Conservation (phyloP, 1,139 yeast genomes). For the Ogataea hybrid region DNA sequence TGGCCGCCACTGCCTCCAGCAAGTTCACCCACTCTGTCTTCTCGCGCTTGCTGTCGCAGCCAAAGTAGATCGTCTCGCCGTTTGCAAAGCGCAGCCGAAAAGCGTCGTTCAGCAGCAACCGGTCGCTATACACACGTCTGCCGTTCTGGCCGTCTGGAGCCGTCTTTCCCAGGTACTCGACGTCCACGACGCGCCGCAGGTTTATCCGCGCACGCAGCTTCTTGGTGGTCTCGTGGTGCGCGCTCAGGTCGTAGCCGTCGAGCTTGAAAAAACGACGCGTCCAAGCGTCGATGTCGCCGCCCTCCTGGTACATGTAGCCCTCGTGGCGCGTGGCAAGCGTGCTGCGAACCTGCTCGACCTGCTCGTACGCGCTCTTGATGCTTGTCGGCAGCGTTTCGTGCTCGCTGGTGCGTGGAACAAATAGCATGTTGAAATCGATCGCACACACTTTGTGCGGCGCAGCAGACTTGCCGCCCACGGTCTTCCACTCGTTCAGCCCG, state of each 20-base stretch:
- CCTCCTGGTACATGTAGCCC: constrained; percentile 74
- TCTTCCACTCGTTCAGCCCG: constrained; percentile 83
- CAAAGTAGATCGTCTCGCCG: constrained; percentile 68
- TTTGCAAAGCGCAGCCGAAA: constrained; percentile 64
- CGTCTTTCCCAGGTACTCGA: constrained; percentile 48
- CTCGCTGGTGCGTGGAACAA: constrained; percentile 55
- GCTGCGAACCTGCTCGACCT: constrained; percentile 45
- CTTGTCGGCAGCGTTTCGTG: constrained; percentile 65
- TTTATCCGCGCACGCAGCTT: constrained; percentile 69
- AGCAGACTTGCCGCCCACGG: constrained; percentile 35
- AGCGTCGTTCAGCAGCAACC: constrained; percentile 57
- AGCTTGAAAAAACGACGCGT: constrained; percentile 63
- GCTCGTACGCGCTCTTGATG: constrained; percentile 55
- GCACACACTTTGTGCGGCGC: constrained; percentile 66
- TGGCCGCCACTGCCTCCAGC: constrained; percentile 54
- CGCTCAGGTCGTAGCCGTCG: constrained; percentile 58
- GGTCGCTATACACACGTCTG: constrained; percentile 58
- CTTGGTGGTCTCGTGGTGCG: constrained; percentile 60
- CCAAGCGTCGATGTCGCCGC: constrained; percentile 69
- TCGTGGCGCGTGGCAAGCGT: constrained; percentile 43
- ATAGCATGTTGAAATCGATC: constrained; percentile 71
- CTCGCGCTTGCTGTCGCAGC: constrained; percentile 59
- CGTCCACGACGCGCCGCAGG: constrained; percentile 56
- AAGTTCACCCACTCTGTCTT: constrained; percentile 55
- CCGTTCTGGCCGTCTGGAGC: constrained; percentile 2